phyloP scores from a whole-genome alignment of 1,284 basidiomycete genomes.

The Tilletia setariae region DNA sequence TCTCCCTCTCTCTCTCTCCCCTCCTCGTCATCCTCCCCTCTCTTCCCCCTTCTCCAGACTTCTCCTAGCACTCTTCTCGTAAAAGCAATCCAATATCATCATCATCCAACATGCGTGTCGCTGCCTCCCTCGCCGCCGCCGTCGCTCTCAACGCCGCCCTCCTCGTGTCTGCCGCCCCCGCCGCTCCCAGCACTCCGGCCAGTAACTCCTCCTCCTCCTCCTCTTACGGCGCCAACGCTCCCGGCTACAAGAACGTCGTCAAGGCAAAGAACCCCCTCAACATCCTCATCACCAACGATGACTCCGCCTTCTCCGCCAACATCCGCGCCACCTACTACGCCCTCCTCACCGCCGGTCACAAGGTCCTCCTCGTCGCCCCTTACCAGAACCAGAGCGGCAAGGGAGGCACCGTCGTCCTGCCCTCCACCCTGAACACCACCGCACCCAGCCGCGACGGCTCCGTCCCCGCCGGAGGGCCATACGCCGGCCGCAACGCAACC shows the following conservation, averaged over 20 bases:
- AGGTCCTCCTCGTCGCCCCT: conserved; percentile 37
- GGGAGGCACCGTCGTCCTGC: conserved; percentile 44
- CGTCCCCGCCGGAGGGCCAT: conserved; percentile 29
- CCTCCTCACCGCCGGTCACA: conserved; percentile 40
- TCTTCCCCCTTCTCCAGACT: conserved; percentile 20
- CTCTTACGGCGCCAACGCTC: conserved; percentile 32
- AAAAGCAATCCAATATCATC: conserved; percentile 10
- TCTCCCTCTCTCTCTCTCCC: conserved; percentile 24
- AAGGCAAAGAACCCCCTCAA: conserved; percentile 35
- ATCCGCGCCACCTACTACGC: conserved; percentile 41
- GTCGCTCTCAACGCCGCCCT: conserved; percentile 12
- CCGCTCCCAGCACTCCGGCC: conserved; percentile 25
- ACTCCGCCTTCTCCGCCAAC: conserved; percentile 14
- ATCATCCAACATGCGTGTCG: conserved; percentile 25
- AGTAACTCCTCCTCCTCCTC: conserved; percentile 24
- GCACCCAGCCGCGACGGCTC: conserved; percentile 34
- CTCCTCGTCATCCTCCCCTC: background rate
- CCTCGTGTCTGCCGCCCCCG: conserved; percentile 19
- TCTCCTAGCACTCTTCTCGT: background rate
- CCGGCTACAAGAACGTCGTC: conserved; percentile 31
- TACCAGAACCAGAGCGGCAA: conserved; percentile 42
- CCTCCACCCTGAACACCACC: conserved; percentile 32
- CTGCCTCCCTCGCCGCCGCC: conserved; percentile 23
- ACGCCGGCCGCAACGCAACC: conserved; percentile 27
- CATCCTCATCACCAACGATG: conserved; percentile 36